Base-by-base conservation (phyloP, 257 asterid species). In the Marsdenia floribunda region DNA sequence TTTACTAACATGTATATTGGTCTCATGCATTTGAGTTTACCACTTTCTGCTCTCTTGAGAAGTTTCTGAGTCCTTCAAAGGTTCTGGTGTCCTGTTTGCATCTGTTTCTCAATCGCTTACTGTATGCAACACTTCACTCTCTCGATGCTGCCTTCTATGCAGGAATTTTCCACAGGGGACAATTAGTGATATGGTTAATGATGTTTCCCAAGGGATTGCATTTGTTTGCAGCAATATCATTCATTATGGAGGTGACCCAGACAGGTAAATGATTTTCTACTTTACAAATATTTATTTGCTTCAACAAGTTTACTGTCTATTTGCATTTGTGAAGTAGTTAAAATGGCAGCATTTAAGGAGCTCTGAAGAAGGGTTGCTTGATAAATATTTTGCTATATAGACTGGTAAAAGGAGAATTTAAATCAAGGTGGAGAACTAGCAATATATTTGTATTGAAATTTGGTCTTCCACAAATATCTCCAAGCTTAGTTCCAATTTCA, bases 81-180 rank as follows among this genome's bases (percentile, higher is more conserved):
- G 22, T 55, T 53, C 21, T 19, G 24, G 21, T 49, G 14, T 49
- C 40, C 16, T 71, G 50, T 42, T 46, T 59, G 21, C n/a, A n/a
- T 24, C 44, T 21, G 18, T 38, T 24, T 73, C 58, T 73, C 15
- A n/a, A 24, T 73, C 11, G 16, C 5, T 73, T 69, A 29, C 16
- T 22, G 4, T 26, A 40, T 29, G 26, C 44, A 37, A 65, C 1
- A n/a, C 42, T 44, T 55, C 42, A 53, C 71, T 26, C 26, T 21
- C 49, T 33, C 59, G 9, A 33, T 75, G 6, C 60, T 55, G 55
- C 72, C 73, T 13, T 71, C 46, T 66, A 70, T 83, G 85, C 93
- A 95, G 99, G 80, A 95, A 95, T 79, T 95, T 95, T 85, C 99
- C 99, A 49, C 99, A 95, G 87, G 99, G 99, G 74, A 95, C 99